These are phyloP conservation scores for Suillus bovinus DNA, from an alignment of 768 basidiomycete genomes.

Conservation along the genomic window DNA sequence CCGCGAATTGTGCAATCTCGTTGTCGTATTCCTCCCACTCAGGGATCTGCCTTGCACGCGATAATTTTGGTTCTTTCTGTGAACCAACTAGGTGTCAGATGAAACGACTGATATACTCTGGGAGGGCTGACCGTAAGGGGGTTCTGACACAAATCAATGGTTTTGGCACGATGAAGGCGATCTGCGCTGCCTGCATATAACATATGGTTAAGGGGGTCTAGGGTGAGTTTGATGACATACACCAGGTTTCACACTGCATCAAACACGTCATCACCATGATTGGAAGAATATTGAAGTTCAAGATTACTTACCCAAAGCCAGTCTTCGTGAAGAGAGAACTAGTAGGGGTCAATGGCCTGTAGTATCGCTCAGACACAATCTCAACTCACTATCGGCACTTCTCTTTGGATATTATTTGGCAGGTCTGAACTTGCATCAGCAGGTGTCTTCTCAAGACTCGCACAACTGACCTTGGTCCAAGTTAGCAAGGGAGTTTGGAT, in stretches of 20 bases:
- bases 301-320: slow-evolving; percentile 86
- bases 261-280: slow-evolving; percentile 9
- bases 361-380: background rate
- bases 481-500: slow-evolving; percentile 92
- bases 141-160: slow-evolving; percentile 96
- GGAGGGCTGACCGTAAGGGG: slow-evolving; percentile 74
- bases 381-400: slow-evolving; percentile 86
- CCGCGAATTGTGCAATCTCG: slow-evolving; percentile 85
- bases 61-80: slow-evolving; percentile 96
- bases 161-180: slow-evolving; percentile 74
- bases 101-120: too few relatives aligned
- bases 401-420: slow-evolving; percentile 90
- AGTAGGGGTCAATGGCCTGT: slow-evolving; percentile 9
- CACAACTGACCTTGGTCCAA: slow-evolving; percentile 77
- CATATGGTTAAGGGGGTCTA: slow-evolving; percentile 2
- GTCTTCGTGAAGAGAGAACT: slow-evolving; percentile 88
- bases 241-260: slow-evolving; percentile 95
- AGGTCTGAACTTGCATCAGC: slow-evolving; percentile 56
- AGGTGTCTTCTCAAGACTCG: background rate
- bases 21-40: slow-evolving; percentile 96
- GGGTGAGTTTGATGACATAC: slow-evolving; percentile 43
- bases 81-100: slow-evolving; percentile 7
- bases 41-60: slow-evolving; percentile 90
- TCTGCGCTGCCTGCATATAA: slow-evolving; percentile 70
- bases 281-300: background rate